Base-by-base conservation (phyloP, 768 basidiomycete genomes). In the Leccinum boreale region DNA sequence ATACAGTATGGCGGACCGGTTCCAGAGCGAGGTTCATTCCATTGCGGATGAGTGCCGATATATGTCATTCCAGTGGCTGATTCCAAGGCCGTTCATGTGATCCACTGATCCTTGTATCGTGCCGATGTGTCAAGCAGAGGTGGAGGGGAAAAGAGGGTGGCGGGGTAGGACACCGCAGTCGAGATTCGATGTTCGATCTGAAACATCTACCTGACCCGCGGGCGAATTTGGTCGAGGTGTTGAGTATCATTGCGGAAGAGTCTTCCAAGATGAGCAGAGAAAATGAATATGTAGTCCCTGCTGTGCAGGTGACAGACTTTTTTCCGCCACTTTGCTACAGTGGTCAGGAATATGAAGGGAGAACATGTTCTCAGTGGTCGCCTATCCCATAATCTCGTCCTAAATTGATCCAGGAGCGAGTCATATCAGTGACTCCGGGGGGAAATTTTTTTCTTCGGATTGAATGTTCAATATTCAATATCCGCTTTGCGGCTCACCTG, bases 141-240 rank as follows among this genome's bases (percentile, higher is more conserved):
- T 1, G 86, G 73, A 14, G 86, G 85, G 87, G 6, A 90, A 89
- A 77, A 90, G 90, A 9, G 85, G 81, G 59, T 84, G 23, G 75
- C 64, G 47, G 67, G 57, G 67, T 73, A 73, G 50, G 81, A 77
- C 58, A 75, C 70, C 19, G 73, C 65, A 7, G 78, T 73, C 42
- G 80, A 81, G 54, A 84, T 78, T 3, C 85, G 84, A 69, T 90
- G 90, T 70, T 89, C 86, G 57, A 89, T 67, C 21, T 81, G 78
- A 67, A 85, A 80, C 8, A 75, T 70, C 31, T 82, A 80, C 46
- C 74, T 70, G 55, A 84, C 69, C 15, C 72, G 59, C 42, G 71
- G 63, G 29, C 71, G 70, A 45, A 80, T 73, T 58, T 78, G 57
- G 85, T 66, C 36, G 83, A 62, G 17, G 77, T 78, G 17, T 69